Percentiles rank a stretch among this genome's conserved stretches.
Conservation (phyloP, 352 stramenopile species). For the Phytophthora capsici region DNA sequence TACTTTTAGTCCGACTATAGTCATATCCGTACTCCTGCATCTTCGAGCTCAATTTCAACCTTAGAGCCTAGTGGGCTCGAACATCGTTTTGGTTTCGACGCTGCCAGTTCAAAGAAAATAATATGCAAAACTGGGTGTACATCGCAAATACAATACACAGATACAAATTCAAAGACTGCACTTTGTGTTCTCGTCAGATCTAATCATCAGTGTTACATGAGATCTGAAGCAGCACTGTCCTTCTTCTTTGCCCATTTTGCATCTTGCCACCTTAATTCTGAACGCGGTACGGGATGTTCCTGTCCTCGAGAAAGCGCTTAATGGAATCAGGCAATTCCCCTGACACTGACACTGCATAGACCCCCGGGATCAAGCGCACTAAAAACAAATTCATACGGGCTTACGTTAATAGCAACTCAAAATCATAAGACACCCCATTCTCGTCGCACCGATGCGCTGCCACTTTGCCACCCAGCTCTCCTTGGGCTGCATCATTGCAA, state of each 20-base stretch:
- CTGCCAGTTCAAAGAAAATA: too few relatives aligned
- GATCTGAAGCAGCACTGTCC: not conserved
- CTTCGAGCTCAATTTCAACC: too few relatives aligned
- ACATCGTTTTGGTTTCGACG: too few relatives aligned
- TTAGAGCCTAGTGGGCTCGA: too few relatives aligned
- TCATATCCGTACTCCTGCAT: too few relatives aligned
- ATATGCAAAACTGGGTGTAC: too few relatives aligned
- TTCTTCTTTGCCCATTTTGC: too few relatives aligned
- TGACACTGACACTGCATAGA: slow-evolving; percentile 89
- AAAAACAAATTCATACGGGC: slow-evolving; percentile 1
- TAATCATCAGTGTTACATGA: slow-evolving; percentile 1
- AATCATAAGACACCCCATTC: not conserved
- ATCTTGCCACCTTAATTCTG: slow-evolving; percentile 65
- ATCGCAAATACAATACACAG: too few relatives aligned
- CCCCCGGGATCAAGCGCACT: slow-evolving; percentile 84
- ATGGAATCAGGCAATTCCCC: slow-evolving; percentile 88
- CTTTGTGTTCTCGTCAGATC: too few relatives aligned
- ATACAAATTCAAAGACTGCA: too few relatives aligned
- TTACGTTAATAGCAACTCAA: not conserved
- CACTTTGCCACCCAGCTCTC: slow-evolving; percentile 92
- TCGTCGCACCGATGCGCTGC: slow-evolving; percentile 78
- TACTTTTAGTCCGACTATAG: too few relatives aligned
- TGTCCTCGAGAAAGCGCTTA: slow-evolving; percentile 88
- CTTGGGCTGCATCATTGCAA: slow-evolving; percentile 90
- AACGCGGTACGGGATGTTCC: slow-evolving; percentile 87